Evolutionary conservation across 495 filamentous ascomycete genomes (phyloP), one percentile per base, ranked within the genome.

Genomic region (Sphaerosporella brunnea): DNA sequence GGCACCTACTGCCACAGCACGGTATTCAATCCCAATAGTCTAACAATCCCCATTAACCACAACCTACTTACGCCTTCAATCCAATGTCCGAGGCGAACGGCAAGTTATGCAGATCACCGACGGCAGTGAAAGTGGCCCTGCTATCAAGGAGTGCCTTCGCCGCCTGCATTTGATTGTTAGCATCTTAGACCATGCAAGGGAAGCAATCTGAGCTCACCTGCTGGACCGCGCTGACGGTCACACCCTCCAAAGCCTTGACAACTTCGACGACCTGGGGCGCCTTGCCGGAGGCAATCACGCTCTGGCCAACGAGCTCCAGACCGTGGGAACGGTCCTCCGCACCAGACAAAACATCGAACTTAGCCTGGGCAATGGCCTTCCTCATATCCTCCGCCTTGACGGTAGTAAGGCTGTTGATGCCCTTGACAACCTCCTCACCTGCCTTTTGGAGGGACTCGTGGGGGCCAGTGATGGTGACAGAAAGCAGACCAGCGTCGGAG

Each of bases 71-170:
- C 71, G 93, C 83, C 63, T 79, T 84, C 63, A 99, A 72, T 34
- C 88, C 90, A 58, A 99, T 69, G 55, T 96, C 88, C 68, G 88
- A 84, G 46, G 83, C 87, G 62, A 79, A 96, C 19, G 92, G 90
- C 53, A 99, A 73, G 56, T 82, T 69, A 66, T 79, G 74, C 49
- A 96, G 68, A 60, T 99, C 88, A 54, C 90, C 86, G 46, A 93
- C 85, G 41, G 82, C 71, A 45, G 81, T 78, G 48, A 94, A 79
- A 30, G 84, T 79, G 23, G 88, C 85, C 73, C 87, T 96, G 64
- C 78, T 77, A 30, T 84, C 78, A 44, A 96, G 71, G 58, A 94
- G 72, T 54, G 78, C 69, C 67, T 86, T 86, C 51, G 84, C 85
- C 51, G 77, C 74, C 90, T 95, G 56, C 26, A 45, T 45, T 16